These are phyloP conservation scores for Phytophthora citricola DNA, from an alignment of 352 stramenopile species.

Conservation along the genomic window DNA sequence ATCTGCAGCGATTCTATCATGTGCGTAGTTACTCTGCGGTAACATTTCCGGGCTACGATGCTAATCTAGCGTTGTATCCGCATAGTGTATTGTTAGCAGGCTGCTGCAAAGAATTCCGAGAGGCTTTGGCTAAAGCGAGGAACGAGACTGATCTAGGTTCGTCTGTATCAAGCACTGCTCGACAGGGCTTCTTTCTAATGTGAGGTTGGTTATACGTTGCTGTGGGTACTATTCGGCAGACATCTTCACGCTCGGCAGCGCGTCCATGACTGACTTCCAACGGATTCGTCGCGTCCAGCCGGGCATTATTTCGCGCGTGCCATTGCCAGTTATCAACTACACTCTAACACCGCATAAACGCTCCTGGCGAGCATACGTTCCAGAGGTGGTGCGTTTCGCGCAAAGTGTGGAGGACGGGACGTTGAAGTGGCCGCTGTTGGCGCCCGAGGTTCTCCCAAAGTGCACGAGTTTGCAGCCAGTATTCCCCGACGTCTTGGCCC, in stretches of 20 bases:
- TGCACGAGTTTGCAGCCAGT: constrained; percentile 43
- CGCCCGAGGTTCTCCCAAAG: constrained; percentile 54
- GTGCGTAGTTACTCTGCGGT: constrained; percentile 37
- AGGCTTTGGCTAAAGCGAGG: constrained; percentile 55
- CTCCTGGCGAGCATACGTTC: constrained; percentile 52
- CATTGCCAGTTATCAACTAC: constrained; percentile 70
- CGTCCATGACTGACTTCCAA: constrained; percentile 75
- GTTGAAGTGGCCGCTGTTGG: constrained; percentile 61
- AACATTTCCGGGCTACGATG: neutral
- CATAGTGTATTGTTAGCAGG: constrained; percentile 66
- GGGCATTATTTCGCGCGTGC: constrained; percentile 51
- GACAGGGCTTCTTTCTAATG: too few relatives aligned
- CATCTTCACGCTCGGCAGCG: constrained; percentile 75
- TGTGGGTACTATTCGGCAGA: constrained; percentile 35
- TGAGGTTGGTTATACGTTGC: neutral
- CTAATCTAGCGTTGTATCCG: constrained; percentile 1
- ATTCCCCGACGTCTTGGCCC: constrained; percentile 49
- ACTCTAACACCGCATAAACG: constrained; percentile 59
- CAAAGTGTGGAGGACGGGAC: constrained; percentile 59
- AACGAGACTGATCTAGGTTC: constrained; percentile 56
- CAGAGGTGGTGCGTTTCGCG: constrained; percentile 60
- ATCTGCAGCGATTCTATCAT: constrained; percentile 83
- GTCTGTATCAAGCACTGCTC: constrained; percentile 12
- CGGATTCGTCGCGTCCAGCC: constrained; percentile 58
- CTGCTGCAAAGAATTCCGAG: constrained; percentile 58